Evolutionary conservation across 1,284 basidiomycete genomes (phyloP), one percentile per base, ranked within the genome.

Genomic region (Cryptococcus sp.): DNA sequence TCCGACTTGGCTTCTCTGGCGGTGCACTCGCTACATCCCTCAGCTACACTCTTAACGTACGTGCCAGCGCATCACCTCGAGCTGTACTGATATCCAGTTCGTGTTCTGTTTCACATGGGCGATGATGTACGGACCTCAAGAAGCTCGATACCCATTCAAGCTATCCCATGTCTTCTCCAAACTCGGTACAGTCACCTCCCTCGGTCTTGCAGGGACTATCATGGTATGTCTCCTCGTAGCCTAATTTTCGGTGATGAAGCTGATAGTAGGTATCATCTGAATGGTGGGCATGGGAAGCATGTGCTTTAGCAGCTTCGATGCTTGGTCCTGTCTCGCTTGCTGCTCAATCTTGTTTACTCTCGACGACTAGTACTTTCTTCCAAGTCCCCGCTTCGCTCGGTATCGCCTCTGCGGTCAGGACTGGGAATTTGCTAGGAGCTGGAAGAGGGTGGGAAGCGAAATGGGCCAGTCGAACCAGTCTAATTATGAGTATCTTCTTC

Each of bases 11-110:
- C 7, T 98, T 92, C 74, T 84, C 91, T 53, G 94, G 94, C 9
- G 93, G 93, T 2, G 93, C 94, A 0, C 79, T 97, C 34, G 88
- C 93, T 0, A 91, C 89, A 0, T 87, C 88, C 0, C 80, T 94
- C 54, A 88, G 87, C 2, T 90, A 91, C 78, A 94, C 91, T 73
- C 78, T 94, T 37, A 24, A 34, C 39, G 63, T 37, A 31, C 58
- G 53, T 64, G 57, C 50, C n/a, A n/a, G n/a, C n/a, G n/a, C n/a
- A n/a, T n/a, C n/a, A n/a, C n/a, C n/a, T n/a, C n/a, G n/a, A 52
- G 31, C 49, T 41, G 14, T 18, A 25, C n/a, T 3, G 21, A 10
- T 16, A 16, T 37, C 19, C 48, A 69, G 62, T 69, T 67, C 51
- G 4, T 63, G 67, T 44, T 83, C 42, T 86, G 84, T 1, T 70